phyloP scores from a whole-genome alignment of 164 flowering plant species.

The Pachysandra terminalis region DNA sequence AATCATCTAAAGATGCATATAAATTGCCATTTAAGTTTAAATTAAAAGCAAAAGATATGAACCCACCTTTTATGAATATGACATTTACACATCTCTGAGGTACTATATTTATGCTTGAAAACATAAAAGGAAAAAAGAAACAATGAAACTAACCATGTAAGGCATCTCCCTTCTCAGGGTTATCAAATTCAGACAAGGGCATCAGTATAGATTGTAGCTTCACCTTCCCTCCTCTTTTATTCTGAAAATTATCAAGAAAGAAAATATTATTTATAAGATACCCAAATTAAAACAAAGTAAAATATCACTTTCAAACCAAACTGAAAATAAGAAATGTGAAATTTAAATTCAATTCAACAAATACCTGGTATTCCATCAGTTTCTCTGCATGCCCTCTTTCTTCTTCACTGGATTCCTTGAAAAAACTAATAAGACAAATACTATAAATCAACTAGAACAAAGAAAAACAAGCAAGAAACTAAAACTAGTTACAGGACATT shows the following conservation, averaged over 20 bases:
- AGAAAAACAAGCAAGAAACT: background rate
- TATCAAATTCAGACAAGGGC: slow-evolving; percentile 79
- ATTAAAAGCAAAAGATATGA: too few relatives aligned
- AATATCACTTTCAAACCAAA: too few relatives aligned
- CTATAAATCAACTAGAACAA: background rate
- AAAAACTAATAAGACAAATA: slow-evolving; percentile 48
- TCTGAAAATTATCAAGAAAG: slow-evolving; percentile 33
- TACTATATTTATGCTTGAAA: background rate
- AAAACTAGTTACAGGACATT: background rate
- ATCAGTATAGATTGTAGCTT: slow-evolving; percentile 63
- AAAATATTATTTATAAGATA: slow-evolving; percentile 2
- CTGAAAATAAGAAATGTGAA: too few relatives aligned
- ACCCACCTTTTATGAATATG: too few relatives aligned
- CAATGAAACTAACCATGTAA: slow-evolving; percentile 53
- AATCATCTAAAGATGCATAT: too few relatives aligned
- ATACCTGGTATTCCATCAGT: slow-evolving; percentile 94
- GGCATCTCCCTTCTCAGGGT: slow-evolving; percentile 86
- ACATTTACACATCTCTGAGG: too few relatives aligned
- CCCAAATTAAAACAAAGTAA: background rate
- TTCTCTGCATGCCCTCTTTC: slow-evolving; percentile 92
- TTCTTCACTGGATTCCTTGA: slow-evolving; percentile 85
- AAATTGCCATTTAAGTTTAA: too few relatives aligned
- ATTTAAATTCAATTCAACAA: slow-evolving; percentile 4
- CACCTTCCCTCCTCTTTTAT: slow-evolving; percentile 88
- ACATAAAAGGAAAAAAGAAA: too few relatives aligned